Evolutionary conservation across 2,329 filamentous ascomycete genomes (phyloP), one percentile per base, ranked within the genome.

Genomic region (Ilyonectria robusta): DNA sequence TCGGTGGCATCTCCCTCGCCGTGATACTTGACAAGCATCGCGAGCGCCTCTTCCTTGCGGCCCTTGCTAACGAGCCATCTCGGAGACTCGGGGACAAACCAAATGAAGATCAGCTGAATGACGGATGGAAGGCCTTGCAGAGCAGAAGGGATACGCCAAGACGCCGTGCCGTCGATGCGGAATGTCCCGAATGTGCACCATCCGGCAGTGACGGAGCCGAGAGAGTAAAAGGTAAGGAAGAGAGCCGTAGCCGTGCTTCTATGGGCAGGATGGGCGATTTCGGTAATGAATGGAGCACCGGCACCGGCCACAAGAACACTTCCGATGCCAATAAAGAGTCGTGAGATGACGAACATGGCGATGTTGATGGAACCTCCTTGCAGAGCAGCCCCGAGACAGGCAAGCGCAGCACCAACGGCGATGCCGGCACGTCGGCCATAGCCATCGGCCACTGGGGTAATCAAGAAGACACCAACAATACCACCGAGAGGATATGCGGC

Each of bases 181-280:
- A 54, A 50, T 2, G 59, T 61, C 13, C 50, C 59, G 31, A 54
- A 61, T 10, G 59, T 60, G 26, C 51, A 50, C 46, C 50, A 61
- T 6, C 46, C 66, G 6, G 66, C 66, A 3, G 59, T 17, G 19
- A 68, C 59, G 10, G 53, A 56, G 13, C 62, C 66, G 13, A 68
- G 8, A 17, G 58, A 44, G 23, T 65, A 68, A 1, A 48, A 62
- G 5, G 57, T 63, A 5, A 55, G 17, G 48, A 68, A 63, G 0
- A 68, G 37, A 3, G 58, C 58, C 1, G 62, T 65, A 5, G 59
- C 65, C 3, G 59, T 62, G 31, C 35, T 37, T 23, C 65, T 17
- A 1, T 63, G 55, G 15, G 9, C 17, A 6, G 55, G 59, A 31
- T 62, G 65, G 5, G 55, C 59, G 23, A 63, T 54, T 33, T 67